phyloP scores from a whole-genome alignment of 129 eudicot species.

The Centaurea solstitialis region DNA sequence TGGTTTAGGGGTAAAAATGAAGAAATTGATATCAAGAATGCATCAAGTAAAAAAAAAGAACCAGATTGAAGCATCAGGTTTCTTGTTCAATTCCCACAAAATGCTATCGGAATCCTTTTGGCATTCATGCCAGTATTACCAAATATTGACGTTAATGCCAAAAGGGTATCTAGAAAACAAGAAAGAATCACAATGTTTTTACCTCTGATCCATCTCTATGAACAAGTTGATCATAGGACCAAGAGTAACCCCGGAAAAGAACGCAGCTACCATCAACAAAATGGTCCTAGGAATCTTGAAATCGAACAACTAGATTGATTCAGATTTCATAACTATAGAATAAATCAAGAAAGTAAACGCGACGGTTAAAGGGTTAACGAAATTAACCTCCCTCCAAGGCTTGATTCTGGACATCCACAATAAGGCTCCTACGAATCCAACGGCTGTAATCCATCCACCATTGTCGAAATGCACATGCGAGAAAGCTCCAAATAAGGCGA shows the following conservation, averaged over 20 bases:
- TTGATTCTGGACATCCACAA: slow-evolving; percentile 1
- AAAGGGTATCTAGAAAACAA: neutral
- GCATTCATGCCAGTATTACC: neutral
- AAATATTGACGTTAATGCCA: no score
- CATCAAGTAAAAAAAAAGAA: neutral
- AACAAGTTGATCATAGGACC: neutral
- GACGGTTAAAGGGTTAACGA: neutral
- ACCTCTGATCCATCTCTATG: neutral
- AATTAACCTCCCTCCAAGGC: slow-evolving; percentile 1
- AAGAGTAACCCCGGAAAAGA: neutral
- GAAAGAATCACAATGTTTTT: neutral
- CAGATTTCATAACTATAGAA: neutral
- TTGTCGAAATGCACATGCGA: neutral
- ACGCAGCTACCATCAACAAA: neutral
- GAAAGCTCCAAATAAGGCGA: neutral
- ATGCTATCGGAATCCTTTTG: neutral
- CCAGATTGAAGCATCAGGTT: neutral
- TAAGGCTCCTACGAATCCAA: neutral
- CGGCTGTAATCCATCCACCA: slow-evolving; percentile 3
- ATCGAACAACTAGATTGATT: neutral
- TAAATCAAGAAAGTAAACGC: no score
- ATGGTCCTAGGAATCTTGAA: neutral
- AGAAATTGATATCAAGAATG: neutral
- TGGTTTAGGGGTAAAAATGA: neutral
- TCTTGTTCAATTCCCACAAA: neutral